phyloP scores from a whole-genome alignment of 768 basidiomycete genomes.

The Termitomyces sp. region DNA sequence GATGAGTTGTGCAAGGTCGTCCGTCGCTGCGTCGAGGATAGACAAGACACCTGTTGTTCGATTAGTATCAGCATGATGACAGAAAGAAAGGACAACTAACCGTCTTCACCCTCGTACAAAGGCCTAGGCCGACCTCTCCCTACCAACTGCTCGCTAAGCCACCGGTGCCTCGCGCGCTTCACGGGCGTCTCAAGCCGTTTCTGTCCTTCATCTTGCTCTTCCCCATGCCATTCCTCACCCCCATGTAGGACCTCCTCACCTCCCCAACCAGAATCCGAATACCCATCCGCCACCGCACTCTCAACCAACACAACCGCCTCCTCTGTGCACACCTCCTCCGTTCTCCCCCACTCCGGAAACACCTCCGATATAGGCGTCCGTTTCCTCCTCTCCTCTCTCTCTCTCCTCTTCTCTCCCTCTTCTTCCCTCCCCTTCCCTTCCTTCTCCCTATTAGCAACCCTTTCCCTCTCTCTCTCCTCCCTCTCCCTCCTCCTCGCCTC shows the following conservation, averaged over 20 bases:
- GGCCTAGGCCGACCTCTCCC: conserved; percentile 42
- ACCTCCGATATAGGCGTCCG: conserved; percentile 53
- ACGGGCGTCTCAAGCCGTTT: conserved; percentile 30
- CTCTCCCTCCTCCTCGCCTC: conserved; percentile 29
- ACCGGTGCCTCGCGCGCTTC: conserved; percentile 46
- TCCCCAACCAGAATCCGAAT: conserved; percentile 21
- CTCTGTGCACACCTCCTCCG: background rate
- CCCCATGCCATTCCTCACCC: conserved; percentile 8
- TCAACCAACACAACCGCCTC: conserved; percentile 38
- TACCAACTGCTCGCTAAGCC: conserved; percentile 60
- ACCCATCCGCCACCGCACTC: conserved; percentile 50
- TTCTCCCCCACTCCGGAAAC: conserved; percentile 41
- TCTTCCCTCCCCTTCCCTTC: conserved; percentile 19
- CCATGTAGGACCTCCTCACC: conserved; percentile 15
- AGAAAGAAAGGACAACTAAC: conserved; percentile 25
- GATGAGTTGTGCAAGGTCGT: conserved; percentile 74
- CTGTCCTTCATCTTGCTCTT: conserved; percentile 12
- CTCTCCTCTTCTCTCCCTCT: conserved; percentile 27
- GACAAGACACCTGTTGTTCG: conserved; percentile 47
- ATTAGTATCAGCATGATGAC: background rate
- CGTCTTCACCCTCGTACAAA: conserved; percentile 49
- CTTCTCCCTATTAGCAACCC: conserved; percentile 8
- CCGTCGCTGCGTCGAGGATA: conserved; percentile 73
- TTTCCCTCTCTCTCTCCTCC: conserved; percentile 11
- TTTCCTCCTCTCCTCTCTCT: conserved; percentile 44